phyloP scores from a whole-genome alignment of 257 asterid species.

The Ophiorrhiza pumila region DNA sequence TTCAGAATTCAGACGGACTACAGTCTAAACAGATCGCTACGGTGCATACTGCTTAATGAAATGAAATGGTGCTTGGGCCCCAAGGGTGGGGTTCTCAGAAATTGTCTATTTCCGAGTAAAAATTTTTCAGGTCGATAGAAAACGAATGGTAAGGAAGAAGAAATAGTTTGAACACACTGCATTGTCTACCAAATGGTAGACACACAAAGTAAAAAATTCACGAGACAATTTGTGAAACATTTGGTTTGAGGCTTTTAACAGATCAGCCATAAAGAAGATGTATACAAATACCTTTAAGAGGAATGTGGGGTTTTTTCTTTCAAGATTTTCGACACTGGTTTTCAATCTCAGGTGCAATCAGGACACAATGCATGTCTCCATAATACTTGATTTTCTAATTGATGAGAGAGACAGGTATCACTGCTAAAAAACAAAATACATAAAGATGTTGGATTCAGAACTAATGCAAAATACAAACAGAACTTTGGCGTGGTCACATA shows the following conservation, averaged over 20 bases:
- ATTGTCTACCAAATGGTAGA: no score
- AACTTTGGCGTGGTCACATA: neutral
- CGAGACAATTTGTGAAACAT: conserved; percentile 14
- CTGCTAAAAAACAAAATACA: neutral
- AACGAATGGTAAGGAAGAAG: conserved; percentile 1
- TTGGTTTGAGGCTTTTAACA: no score
- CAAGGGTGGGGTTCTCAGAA: conserved; percentile 28
- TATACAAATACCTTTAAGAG: no score
- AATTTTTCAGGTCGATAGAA: no score
- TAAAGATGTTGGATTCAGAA: neutral
- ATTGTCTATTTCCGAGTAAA: no score
- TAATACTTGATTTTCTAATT: conserved; percentile 11
- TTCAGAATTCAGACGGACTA: neutral
- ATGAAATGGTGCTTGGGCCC: conserved; percentile 25
- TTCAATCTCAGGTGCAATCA: no score
- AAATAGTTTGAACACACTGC: no score
- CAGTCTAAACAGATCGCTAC: no score
- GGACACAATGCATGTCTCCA: conserved; percentile 19
- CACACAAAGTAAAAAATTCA: no score
- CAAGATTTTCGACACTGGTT: neutral
- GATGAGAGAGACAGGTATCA: neutral
- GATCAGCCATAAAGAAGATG: conserved; percentile 26
- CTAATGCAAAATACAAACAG: neutral
- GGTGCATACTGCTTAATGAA: neutral
- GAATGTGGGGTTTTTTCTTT: conserved; percentile 1